Percentiles rank a stretch among this genome's conserved stretches.
phyloP scores from a whole-genome alignment of 345 rosid species.

The Brassica cretica region DNA sequence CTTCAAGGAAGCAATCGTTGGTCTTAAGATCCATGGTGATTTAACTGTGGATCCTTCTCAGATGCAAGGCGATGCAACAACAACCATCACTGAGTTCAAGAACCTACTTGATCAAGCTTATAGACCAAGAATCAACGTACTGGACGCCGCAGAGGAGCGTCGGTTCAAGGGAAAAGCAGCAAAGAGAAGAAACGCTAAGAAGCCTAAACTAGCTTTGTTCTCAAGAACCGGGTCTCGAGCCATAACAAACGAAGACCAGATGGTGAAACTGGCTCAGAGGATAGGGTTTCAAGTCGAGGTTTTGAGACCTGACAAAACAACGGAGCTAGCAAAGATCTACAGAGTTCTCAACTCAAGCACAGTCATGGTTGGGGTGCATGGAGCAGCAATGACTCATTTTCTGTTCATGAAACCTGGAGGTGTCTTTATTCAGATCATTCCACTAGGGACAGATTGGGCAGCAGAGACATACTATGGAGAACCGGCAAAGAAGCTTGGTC shows the following conservation, averaged over 20 bases:
- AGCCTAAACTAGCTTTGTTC: conserved; percentile 64
- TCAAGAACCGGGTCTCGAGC: conserved; percentile 69
- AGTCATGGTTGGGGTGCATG: conserved; percentile 83
- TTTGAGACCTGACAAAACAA: conserved; percentile 55
- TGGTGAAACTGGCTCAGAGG: conserved; percentile 63
- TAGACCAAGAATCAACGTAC: conserved; percentile 48
- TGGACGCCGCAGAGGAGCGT: conserved; percentile 44
- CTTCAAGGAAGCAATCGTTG: conserved; percentile 77
- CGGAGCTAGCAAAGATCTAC: conserved; percentile 74
- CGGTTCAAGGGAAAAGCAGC: conserved; percentile 15
- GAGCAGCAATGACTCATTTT: conserved; percentile 93
- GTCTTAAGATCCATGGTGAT: conserved; percentile 74
- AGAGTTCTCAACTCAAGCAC: conserved; percentile 62
- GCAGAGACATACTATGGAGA: conserved; percentile 79
- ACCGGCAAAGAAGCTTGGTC: conserved; percentile 72
- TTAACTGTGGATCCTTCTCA: conserved; percentile 57
- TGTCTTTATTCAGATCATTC: conserved; percentile 70
- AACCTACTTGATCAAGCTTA: conserved; percentile 63
- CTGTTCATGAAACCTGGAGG: conserved; percentile 72
- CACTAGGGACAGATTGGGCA: conserved; percentile 86
- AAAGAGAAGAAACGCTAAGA: conserved; percentile 28
- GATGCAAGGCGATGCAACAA: conserved; percentile 39
- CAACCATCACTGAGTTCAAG: conserved; percentile 56
- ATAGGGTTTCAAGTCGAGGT: conserved; percentile 67
- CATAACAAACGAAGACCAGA: conserved; percentile 47